phyloP scores from a whole-genome alignment of 73 alveolate species.

The Paramecium bursaria region DNA sequence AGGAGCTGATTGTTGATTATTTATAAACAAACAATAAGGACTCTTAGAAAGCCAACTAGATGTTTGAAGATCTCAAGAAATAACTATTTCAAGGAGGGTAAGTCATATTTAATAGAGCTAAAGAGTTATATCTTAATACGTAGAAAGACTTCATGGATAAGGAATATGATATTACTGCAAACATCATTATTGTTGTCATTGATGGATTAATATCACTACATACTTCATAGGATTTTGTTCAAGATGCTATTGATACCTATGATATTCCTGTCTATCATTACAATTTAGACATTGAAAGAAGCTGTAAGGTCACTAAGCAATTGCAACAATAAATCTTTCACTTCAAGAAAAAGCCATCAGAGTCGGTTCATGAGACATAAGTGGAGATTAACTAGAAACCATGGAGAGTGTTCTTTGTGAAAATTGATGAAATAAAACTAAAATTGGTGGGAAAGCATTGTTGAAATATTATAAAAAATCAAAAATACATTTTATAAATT shows the following conservation, averaged over 20 bases:
- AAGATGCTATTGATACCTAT: neutral
- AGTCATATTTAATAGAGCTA: neutral
- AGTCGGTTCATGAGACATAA: too few relatives aligned
- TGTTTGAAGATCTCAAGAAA: neutral
- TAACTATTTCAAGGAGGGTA: neutral
- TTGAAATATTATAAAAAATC: too few relatives aligned
- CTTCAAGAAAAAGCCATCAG: too few relatives aligned
- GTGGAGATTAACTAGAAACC: too few relatives aligned
- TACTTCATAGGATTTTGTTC: neutral
- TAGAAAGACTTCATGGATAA: neutral
- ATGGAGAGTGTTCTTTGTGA: too few relatives aligned
- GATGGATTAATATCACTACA: slow-evolving; percentile 26
- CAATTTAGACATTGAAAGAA: neutral
- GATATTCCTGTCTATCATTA: slow-evolving; percentile 34
- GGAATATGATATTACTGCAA: neutral
- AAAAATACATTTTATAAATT: too few relatives aligned
- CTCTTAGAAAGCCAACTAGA: neutral
- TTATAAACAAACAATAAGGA: too few relatives aligned
- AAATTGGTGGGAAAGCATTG: too few relatives aligned
- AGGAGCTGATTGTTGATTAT: too few relatives aligned
- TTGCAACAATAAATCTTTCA: too few relatives aligned
- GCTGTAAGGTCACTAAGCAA: neutral
- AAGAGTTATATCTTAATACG: neutral
- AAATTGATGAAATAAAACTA: too few relatives aligned
- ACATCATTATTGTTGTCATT: neutral